Percentiles rank a stretch among this genome's conserved stretches.
Conservation (phyloP, 139 green algal species). For the Klebsormidium nitens region DNA sequence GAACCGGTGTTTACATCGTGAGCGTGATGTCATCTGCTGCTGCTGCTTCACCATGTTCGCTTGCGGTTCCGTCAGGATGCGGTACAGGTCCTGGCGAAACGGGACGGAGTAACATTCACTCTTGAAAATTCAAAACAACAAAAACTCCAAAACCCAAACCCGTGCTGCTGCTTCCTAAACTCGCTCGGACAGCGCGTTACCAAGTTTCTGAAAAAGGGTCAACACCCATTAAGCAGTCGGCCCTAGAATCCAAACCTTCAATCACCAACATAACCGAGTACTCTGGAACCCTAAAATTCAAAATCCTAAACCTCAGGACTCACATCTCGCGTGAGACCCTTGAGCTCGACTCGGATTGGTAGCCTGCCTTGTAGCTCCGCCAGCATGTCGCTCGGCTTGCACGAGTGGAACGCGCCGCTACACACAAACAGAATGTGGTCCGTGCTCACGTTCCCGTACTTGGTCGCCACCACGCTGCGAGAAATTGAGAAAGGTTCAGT, state of each 20-base stretch:
- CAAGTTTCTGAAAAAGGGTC: no score
- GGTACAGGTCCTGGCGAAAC: constrained; percentile 68
- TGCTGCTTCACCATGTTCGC: constrained; percentile 93
- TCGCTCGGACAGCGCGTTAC: no score
- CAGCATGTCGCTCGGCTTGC: constrained; percentile 85
- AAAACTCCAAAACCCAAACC: no score
- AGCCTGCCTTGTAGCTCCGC: constrained; percentile 84
- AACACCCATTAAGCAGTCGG: no score
- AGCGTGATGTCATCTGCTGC: constrained; percentile 48
- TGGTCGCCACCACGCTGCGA: constrained; percentile 33
- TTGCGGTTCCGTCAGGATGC: constrained; percentile 79
- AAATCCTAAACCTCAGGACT: no score
- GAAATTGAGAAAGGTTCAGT: no score
- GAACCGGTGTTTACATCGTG: not conserved
- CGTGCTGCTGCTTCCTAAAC: no score
- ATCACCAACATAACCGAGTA: no score
- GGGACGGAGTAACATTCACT: no score
- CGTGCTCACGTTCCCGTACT: constrained; percentile 87
- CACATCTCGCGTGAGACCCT: constrained; percentile 56
- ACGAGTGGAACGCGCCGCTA: constrained; percentile 83
- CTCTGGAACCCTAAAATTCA: no score
- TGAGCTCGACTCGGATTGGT: constrained; percentile 93
- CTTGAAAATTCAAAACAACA: no score
- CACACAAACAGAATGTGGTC: constrained; percentile 97
- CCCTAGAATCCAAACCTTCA: no score